These are phyloP conservation scores for Colletotrichum nymphaeae DNA, from an alignment of 2,329 filamentous ascomycete genomes.

Conservation along the genomic window DNA sequence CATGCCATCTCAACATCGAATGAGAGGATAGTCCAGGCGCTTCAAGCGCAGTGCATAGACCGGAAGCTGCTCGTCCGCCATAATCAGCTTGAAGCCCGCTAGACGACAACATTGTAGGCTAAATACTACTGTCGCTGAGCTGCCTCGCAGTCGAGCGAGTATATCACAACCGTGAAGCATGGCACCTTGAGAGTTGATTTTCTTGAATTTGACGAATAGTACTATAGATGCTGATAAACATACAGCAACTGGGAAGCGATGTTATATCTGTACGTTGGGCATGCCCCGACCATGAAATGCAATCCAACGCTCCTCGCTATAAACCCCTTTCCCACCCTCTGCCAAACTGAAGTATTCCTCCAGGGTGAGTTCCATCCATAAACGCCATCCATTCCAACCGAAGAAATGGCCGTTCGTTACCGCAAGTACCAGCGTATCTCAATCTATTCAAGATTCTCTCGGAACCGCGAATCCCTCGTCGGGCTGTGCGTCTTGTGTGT, in stretches of 20 bases:
- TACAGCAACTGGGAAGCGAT: neutral
- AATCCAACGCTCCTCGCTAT: neutral
- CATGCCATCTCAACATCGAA: neutral
- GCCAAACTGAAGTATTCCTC: neutral
- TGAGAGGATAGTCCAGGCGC: neutral
- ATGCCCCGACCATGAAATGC: neutral
- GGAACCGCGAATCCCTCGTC: slow-evolving; percentile 67
- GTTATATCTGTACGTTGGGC: neutral
- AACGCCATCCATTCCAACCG: neutral
- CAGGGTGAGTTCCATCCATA: neutral
- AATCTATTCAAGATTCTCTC: slow-evolving; percentile 62
- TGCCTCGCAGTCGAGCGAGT: neutral
- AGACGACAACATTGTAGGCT: neutral
- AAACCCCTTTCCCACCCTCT: neutral
- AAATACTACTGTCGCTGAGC: neutral
- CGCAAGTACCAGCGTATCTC: neutral
- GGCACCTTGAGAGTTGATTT: neutral
- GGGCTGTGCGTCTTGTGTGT: slow-evolving; percentile 61
- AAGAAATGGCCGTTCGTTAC: neutral
- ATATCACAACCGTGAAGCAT: too few relatives aligned
- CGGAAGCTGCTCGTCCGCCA: neutral
- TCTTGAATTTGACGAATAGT: neutral
- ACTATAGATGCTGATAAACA: neutral
- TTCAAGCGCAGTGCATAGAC: too few relatives aligned
- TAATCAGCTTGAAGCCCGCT: too few relatives aligned